Conservation (phyloP, 306 rosid species). For the Dryas drummondii region DNA sequence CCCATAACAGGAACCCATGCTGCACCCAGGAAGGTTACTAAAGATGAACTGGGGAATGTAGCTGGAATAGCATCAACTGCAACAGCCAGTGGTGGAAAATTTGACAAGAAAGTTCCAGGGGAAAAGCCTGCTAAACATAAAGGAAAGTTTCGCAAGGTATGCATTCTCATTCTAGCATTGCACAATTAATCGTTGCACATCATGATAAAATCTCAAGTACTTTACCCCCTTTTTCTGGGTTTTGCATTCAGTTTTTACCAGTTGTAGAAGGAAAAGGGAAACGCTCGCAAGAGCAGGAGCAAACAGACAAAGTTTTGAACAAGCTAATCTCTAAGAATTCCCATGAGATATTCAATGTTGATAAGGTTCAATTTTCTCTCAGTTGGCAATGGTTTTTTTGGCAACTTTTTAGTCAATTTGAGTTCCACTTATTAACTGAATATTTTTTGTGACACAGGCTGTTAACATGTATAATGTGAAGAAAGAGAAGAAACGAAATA, state of each 20-base stretch:
- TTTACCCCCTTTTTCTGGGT: slow-evolving; percentile 12
- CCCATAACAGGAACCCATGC: slow-evolving; percentile 92
- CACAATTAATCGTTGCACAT: background rate
- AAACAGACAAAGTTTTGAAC: slow-evolving; percentile 82
- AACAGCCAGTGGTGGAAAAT: slow-evolving; percentile 96
- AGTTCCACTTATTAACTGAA: background rate
- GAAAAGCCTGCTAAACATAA: slow-evolving; percentile 75
- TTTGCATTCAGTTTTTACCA: slow-evolving; percentile 69
- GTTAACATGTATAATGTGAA: slow-evolving; percentile 69
- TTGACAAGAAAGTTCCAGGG: slow-evolving; percentile 81
- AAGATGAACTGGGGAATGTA: slow-evolving; percentile 71
- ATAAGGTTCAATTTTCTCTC: slow-evolving; percentile 49
- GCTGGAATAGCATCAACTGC: slow-evolving; percentile 91
- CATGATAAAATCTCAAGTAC: slow-evolving; percentile 13
- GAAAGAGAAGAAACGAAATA: slow-evolving; percentile 61
- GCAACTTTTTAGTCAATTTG: background rate
- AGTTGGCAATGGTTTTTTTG: background rate
- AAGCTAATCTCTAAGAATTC: slow-evolving; percentile 78
- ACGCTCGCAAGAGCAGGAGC: slow-evolving; percentile 68
- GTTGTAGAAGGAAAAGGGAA: slow-evolving; percentile 70
- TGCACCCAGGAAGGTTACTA: slow-evolving; percentile 62
- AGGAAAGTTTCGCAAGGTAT: slow-evolving; percentile 89
- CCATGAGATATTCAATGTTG: slow-evolving; percentile 74
- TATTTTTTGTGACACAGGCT: slow-evolving; percentile 49
- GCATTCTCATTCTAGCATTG: slow-evolving; percentile 11